These are phyloP conservation scores for Candida labiduridarum DNA, from an alignment of 1,139 yeast genomes.

Conservation along the genomic window DNA sequence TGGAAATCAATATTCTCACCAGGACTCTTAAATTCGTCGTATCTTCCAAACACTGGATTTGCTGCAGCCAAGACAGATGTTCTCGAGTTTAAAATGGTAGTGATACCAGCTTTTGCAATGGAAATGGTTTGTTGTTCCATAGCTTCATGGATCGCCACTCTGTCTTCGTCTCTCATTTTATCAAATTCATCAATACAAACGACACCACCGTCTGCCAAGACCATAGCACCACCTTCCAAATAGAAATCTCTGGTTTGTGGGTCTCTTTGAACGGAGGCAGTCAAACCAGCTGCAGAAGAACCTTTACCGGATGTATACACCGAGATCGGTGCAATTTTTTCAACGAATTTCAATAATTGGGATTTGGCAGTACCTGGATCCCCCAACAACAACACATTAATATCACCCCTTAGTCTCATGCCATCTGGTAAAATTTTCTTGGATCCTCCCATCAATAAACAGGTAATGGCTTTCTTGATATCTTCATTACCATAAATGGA, in stretches of 20 bases:
- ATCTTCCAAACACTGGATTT: constrained; percentile 94
- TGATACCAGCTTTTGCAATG: constrained; percentile 99
- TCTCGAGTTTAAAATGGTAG: constrained; percentile 92
- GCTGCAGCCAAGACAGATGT: constrained; percentile 98
- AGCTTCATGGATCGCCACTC: constrained; percentile 99
- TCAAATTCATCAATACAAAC: constrained; percentile 99
- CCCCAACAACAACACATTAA: constrained; percentile 88
- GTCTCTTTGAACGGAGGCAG: constrained; percentile 96
- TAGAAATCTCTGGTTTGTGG: constrained; percentile 86
- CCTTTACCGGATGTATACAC: constrained; percentile 99
- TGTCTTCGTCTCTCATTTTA: constrained; percentile 98
- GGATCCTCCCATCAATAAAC: constrained; percentile 93
- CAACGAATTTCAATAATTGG: constrained; percentile 90
- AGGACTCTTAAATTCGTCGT: constrained; percentile 93
- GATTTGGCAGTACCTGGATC: constrained; percentile 99
- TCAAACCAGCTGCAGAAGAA: constrained; percentile 98
- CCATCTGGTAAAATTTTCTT: constrained; percentile 93
- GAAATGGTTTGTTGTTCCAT: constrained; percentile 99
- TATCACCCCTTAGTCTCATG: constrained; percentile 95
- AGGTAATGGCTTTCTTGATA: constrained; percentile 90
- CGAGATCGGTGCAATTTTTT: constrained; percentile 91
- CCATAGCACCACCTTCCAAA: constrained; percentile 99
- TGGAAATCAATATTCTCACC: constrained; percentile 98
- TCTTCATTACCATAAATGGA: constrained; percentile 93
- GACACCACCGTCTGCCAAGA: constrained; percentile 97